These are phyloP conservation scores for Fragaria nilgerrensis DNA, from an alignment of 306 rosid genomes.

Conservation along the genomic window DNA sequence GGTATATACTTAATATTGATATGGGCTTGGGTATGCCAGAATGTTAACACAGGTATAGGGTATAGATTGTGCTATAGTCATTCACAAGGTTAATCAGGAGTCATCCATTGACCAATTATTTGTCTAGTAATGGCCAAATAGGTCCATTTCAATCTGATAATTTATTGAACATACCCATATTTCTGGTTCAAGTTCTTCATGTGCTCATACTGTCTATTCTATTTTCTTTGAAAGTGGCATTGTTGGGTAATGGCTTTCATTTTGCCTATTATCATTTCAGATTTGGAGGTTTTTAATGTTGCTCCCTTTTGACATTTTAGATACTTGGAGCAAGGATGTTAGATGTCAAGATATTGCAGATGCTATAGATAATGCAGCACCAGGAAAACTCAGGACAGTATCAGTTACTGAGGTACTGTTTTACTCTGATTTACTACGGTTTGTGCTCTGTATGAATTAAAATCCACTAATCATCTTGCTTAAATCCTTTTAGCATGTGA, in stretches of 20 bases:
- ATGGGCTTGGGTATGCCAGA: background rate
- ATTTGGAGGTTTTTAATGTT: constrained; percentile 16
- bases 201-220: background rate
- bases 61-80: background rate
- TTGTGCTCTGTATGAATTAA: constrained; percentile 13
- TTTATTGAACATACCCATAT: too few relatives aligned
- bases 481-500: constrained; percentile 3
- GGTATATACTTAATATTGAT: background rate
- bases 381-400: constrained; percentile 64
- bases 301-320: constrained; percentile 33
- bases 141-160: too few relatives aligned
- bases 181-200: background rate
- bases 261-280: background rate
- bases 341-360: constrained; percentile 62
- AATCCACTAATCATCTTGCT: constrained; percentile 21
- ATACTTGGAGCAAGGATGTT: constrained; percentile 87
- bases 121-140: too few relatives aligned
- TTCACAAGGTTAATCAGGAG: background rate
- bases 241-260: too few relatives aligned
- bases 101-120: too few relatives aligned
- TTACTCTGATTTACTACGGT: constrained; percentile 20
- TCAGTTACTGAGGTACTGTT: constrained; percentile 69
- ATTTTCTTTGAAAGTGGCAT: background rate
- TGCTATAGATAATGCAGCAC: constrained; percentile 65
- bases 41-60: background rate